A percentile compares a stretch with the other conserved stretches of the same genome.
These are phyloP conservation scores for Ocimum tenuiflorum DNA, from an alignment of 257 asterid genomes.

Conservation along the genomic window DNA sequence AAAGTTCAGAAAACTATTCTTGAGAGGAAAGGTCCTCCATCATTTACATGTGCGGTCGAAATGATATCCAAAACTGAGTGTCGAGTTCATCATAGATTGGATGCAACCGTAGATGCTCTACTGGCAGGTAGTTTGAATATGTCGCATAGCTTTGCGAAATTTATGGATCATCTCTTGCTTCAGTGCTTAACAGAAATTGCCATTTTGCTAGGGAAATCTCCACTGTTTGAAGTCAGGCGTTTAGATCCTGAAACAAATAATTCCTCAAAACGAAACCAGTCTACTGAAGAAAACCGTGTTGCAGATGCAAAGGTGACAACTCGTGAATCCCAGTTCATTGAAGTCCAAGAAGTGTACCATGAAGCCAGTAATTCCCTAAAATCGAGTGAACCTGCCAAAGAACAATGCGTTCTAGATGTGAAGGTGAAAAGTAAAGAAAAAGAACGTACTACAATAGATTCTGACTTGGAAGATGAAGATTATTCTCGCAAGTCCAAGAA, in stretches of 20 bases:
- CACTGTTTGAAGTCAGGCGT: constrained; percentile 67
- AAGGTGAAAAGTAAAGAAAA: constrained; percentile 18
- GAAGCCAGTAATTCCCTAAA: constrained; percentile 26
- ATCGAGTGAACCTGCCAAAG: constrained; percentile 27
- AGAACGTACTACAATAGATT: constrained; percentile 20
- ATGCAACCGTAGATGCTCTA: constrained; percentile 81
- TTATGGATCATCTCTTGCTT: background rate
- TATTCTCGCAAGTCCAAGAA: constrained; percentile 36
- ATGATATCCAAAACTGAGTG: constrained; percentile 85
- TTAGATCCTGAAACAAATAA: constrained; percentile 37
- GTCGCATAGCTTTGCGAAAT: background rate
- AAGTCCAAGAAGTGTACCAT: constrained; percentile 34
- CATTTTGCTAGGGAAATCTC: constrained; percentile 58
- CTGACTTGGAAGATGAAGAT: constrained; percentile 37
- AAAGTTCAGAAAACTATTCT: constrained; percentile 97
- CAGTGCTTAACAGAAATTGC: constrained; percentile 20
- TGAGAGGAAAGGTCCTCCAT: constrained; percentile 96
- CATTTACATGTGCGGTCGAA: constrained; percentile 91
- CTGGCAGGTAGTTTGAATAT: constrained; percentile 54
- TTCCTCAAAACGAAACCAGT: constrained; percentile 20
- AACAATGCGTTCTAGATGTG: constrained; percentile 20
- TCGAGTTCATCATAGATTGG: constrained; percentile 86
- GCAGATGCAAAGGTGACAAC: constrained; percentile 23
- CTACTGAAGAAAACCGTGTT: constrained; percentile 18
- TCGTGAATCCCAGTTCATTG: constrained; percentile 49